Evolutionary conservation across 345 rosid species (phyloP).

Genomic region (Nephelium lappaceum): DNA sequence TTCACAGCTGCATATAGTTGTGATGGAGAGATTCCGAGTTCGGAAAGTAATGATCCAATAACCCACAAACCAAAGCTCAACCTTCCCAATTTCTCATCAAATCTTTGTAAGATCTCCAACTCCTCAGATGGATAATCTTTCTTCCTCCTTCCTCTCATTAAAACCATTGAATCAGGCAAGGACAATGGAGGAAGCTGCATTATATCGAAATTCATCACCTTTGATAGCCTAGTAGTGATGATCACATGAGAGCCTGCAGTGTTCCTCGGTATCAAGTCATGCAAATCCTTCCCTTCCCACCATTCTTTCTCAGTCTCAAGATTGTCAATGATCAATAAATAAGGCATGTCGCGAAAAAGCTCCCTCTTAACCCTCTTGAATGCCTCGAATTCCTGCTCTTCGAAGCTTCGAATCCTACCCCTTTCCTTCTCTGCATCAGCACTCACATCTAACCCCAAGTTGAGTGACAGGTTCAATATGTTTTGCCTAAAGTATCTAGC

Average conservation of each 20-base stretch:
- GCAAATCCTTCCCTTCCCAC: constrained; percentile 97
- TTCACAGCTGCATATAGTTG: constrained; percentile 74
- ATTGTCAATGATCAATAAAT: constrained; percentile 81
- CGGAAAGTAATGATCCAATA: constrained; percentile 75
- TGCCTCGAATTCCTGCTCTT: constrained; percentile 88
- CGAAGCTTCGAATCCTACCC: constrained; percentile 74
- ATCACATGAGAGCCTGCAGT: constrained; percentile 85
- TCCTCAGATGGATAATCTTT: constrained; percentile 65
- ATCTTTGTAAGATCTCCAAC: constrained; percentile 58
- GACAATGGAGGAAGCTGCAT: constrained; percentile 61
- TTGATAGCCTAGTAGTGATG: constrained; percentile 76
- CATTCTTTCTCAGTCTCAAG: constrained; percentile 89
- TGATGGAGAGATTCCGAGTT: constrained; percentile 70
- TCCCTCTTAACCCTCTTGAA: constrained; percentile 83
- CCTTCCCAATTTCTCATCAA: constrained; percentile 77
- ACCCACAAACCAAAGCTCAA: constrained; percentile 77
- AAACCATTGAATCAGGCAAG: constrained; percentile 67
- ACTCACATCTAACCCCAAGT: constrained; percentile 80
- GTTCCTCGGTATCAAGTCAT: constrained; percentile 84
- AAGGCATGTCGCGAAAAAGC: constrained; percentile 84
- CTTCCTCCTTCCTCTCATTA: constrained; percentile 69
- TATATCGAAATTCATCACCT: constrained; percentile 73
- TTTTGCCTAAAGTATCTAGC: constrained; percentile 81
- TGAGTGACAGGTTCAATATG: constrained; percentile 73
- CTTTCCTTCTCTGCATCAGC: constrained; percentile 89